A percentile compares a stretch with the other conserved stretches of the same genome.
Conservation (phyloP, 352 stramenopile species). For the Phytophthora tentaculata region DNA sequence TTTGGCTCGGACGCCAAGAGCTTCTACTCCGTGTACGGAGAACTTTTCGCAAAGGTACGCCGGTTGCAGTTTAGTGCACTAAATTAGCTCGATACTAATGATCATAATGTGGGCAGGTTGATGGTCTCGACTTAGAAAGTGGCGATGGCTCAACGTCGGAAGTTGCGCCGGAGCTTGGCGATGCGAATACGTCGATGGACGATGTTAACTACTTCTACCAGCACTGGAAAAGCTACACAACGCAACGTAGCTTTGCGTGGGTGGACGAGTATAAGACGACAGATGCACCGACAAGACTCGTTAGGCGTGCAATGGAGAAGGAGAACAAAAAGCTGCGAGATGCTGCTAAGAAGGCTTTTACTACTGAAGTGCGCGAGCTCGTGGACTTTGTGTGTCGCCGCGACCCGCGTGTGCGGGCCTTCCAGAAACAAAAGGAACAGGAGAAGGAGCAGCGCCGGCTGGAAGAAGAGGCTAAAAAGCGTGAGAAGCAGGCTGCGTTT, state of each 20-base stretch:
- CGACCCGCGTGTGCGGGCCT: conserved; percentile 70
- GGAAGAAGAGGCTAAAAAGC: conserved; percentile 62
- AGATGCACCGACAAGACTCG: conserved; percentile 76
- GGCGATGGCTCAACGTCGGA: conserved; percentile 11
- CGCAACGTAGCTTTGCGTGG: conserved; percentile 78
- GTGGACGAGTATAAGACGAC: conserved; percentile 86
- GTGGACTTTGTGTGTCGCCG: conserved; percentile 86
- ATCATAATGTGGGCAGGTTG: conserved; percentile 50
- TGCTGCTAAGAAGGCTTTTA: conserved; percentile 78
- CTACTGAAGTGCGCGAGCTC: conserved; percentile 76
- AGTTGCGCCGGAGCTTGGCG: conserved; percentile 58
- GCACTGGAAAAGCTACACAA: conserved; percentile 80
- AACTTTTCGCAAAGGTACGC: conserved; percentile 72
- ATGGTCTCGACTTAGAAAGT: conserved; percentile 60
- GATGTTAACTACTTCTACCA: conserved; percentile 78
- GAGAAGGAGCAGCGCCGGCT: conserved; percentile 54
- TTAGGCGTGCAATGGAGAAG: conserved; percentile 87
- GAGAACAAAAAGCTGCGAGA: conserved; percentile 91
- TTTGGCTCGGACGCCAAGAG: conserved; percentile 77
- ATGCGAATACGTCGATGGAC: conserved; percentile 47
- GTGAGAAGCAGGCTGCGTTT: conserved; percentile 63
- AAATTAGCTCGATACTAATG: background rate
- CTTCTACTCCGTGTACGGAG: conserved; percentile 81
- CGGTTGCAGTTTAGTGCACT: background rate
- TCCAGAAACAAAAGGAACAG: conserved; percentile 73